Percentiles rank a stretch among this genome's conserved stretches.
These are phyloP conservation scores for Kitagawia praeruptora DNA, from an alignment of 129 eudicot genomes.

Conservation along the genomic window DNA sequence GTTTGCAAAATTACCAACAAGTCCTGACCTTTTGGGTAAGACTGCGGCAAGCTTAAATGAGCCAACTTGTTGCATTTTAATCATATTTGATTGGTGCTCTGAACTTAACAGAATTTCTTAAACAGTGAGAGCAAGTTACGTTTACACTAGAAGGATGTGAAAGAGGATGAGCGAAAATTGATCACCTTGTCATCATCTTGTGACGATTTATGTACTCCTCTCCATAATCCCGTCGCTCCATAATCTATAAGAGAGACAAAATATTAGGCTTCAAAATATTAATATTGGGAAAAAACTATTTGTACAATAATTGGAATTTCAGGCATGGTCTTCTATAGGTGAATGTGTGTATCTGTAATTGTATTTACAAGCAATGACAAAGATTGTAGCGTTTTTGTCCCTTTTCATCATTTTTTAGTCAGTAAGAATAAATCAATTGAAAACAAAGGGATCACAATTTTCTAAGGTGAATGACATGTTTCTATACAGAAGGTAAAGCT, in stretches of 20 bases:
- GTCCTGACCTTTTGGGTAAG: neutral
- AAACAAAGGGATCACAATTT: neutral
- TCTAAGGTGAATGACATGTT: neutral
- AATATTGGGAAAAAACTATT: neutral
- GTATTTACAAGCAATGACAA: neutral
- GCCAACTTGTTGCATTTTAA: neutral
- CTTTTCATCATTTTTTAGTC: neutral
- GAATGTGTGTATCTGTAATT: neutral
- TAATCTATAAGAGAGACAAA: constrained; percentile 52
- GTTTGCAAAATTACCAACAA: no score
- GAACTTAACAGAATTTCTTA: neutral
- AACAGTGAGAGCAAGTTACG: neutral
- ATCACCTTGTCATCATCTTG: constrained; percentile 94
- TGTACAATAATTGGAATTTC: neutral
- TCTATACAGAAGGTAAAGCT: neutral
- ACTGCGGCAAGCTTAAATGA: neutral
- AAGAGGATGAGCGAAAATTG: neutral
- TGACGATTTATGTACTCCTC: constrained; percentile 92
- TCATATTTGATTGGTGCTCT: neutral
- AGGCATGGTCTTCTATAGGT: neutral
- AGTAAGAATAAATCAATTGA: neutral
- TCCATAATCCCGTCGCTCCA: constrained; percentile 94
- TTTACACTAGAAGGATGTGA: neutral
- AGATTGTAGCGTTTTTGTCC: neutral
- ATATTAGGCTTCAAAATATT: neutral